phyloP scores from a whole-genome alignment of 2,329 filamentous ascomycete genomes.

The Fusarium circinatum region DNA sequence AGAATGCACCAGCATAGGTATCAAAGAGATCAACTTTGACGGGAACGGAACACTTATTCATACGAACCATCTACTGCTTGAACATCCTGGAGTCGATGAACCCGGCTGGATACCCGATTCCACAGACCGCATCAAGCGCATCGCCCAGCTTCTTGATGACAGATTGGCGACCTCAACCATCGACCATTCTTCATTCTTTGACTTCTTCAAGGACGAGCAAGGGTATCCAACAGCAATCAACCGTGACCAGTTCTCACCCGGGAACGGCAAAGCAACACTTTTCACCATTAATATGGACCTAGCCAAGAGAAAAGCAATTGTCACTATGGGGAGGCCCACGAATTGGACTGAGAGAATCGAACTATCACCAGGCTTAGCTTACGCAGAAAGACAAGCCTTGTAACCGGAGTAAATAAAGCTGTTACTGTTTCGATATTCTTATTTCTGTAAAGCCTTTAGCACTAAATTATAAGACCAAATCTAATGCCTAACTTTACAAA shows the following conservation, averaged over 20 bases:
- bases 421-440: background rate
- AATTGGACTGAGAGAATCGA: constrained; percentile 11
- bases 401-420: background rate
- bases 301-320: background rate
- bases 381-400: no score
- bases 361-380: background rate
- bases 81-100: constrained; percentile 28
- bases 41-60: constrained; percentile 20
- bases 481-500: fast-evolving
- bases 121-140: background rate
- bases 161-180: background rate
- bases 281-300: constrained; percentile 39
- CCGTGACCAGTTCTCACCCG: background rate
- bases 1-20: constrained; percentile 36
- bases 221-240: constrained; percentile 35
- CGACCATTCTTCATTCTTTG: constrained; percentile 8
- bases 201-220: constrained; percentile 36
- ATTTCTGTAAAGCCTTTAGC: fast-evolving
- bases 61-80: constrained; percentile 33
- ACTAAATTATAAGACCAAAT: fast-evolving
- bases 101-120: constrained; percentile 33
- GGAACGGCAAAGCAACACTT: constrained; percentile 15
- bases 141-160: constrained; percentile 8
- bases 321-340: constrained; percentile 27
- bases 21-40: constrained; percentile 19